Base-by-base conservation (phyloP, 2,329 filamentous ascomycete genomes). In the Chrysoporthe austroafricana region DNA sequence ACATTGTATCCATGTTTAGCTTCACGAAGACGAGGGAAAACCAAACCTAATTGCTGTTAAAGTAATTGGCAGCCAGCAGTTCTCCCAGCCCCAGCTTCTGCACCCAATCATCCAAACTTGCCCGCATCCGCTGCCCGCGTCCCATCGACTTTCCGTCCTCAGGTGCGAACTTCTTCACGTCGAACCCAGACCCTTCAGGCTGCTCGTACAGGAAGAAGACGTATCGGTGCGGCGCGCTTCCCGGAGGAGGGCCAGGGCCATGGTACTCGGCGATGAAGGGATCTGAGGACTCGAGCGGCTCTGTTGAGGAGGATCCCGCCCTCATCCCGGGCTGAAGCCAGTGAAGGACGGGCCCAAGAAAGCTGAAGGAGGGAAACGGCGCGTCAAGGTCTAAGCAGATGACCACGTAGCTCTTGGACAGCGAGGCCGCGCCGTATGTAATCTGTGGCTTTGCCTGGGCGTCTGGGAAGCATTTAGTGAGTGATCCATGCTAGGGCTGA, bases 121-220 rank as follows among this genome's bases (percentile, higher is more conserved):
- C 5, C 39, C 66, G 26, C n/a, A 67, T 44, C 26, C 66, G 32
- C 16, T n/a, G 5, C 36, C 34, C 13, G 2, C 14, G n/a, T 8
- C 66, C 62, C 44, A 67, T 26, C 56, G 26, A 9, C 62, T 64
- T 44, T 9, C 66, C 66, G 1, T 57, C 54, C 62, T 46, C 39
- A 34, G 66, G 66, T 7, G 66, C 61, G 26, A 58, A 64, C 56
- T 54, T 54, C 4, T 5, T 0, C 4, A 11, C 50, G 26, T 54
- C 50, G 3, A 54, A 7, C 9, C 4, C 48, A 18, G 21, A 4
- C 4, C 50, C 50, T 34, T 64, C n/a, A 16, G 66, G 62, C 73
- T 85, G 81, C 70, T 84, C 79, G 68, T 81, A 85, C 32, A 85
- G 72, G 67, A 84, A 77, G 71, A 85, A 85, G 4, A 78, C 66